Base-by-base conservation (phyloP, 1,284 basidiomycete genomes). In the Austroboletus niveus region DNA sequence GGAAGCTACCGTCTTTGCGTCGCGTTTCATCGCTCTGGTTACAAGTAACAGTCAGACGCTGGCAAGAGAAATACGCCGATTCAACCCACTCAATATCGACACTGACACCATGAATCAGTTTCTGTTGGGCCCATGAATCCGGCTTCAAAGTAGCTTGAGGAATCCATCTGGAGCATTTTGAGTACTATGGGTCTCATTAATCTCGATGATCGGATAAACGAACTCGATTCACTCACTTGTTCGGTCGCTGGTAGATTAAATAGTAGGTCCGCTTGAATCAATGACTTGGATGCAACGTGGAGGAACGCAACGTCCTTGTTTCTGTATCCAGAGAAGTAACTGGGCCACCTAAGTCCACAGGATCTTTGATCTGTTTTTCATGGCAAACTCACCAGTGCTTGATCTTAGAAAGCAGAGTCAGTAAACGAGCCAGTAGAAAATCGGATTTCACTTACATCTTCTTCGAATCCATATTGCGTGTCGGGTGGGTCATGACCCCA, bases 251-350 rank as follows among this genome's bases (percentile, higher is more conserved):
- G 94, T 7, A 98, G 75, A 71, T 98, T 98, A 76, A 96, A 87
- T 5, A 98, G 68, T 42, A 98, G 74, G 68, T 99, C 96, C 1
- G 91, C 96, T 65, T 90, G 77, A 51, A 98, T 80, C 49, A 98
- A 73, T 0, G 89, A 86, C 65, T 85, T 90, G 14, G 85, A 88
- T 0, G 84, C 78, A 14, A 76, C 72, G 65, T 98, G 96, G 56
- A 90, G 80, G 69, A 95, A 97, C 0, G 92, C 92, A 15, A 97
- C 82, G 57, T 98, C 96, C 66, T 92, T 85, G 68, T 94, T 95
- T 59, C 75, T 75, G 69, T 89, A 86, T 0, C 92, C 89, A 12
- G 89, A 79, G 63, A 96, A 94, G 66, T 87, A 91, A 63, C 86
- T 92, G 34, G 8, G 27, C 14, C 17, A 5, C 27, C 20, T 56